Base-by-base conservation (phyloP, 2,329 filamentous ascomycete species). In the Colletotrichum eleusines region DNA sequence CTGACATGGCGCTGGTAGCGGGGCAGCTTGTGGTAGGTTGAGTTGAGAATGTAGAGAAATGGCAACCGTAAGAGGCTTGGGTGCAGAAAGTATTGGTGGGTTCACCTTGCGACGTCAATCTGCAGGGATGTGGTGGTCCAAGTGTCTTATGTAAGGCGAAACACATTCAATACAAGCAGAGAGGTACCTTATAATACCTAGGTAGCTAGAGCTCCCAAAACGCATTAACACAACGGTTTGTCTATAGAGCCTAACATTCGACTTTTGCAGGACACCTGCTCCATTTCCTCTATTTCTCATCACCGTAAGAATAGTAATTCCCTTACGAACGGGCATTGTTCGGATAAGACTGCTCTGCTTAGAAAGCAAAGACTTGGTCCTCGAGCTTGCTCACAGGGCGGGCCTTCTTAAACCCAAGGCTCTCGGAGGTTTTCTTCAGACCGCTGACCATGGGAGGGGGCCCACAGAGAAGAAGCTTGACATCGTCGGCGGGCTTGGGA, bases 361-460 rank as follows among this genome's bases (percentile, higher is more conserved):
- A 84, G 84, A 99, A 99, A 79, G 94, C 94, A 85, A 99, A 99
- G 76, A 99, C 94, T 83, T 98, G 96, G 82, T 99, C 96, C 80
- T 95, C 93, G 64, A 98, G 90, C 89, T 98, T 98, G 90, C 95
- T 98, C 77, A 98, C 95, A 54, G 95, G 94, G 72, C 91, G 90
- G 51, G 96, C 93, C 88, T 98, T 98, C 79, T 93, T 89, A 86
- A 92, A 99, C 69, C 96, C 96, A 26, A 98, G 88, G 73, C 89
- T 88, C 84, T 97, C 94, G 61, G 95, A 92, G 8, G 94, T 89
- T 89, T 98, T 98, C 92, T 99, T 99, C 86, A 98, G 92, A 62
- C 94, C 95, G 77, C 92, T 93, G 74, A 98, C 89, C 96, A 99
- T 99, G 61, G 96, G 96, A 68, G 96, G 96, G 69, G 96, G 96